Evolutionary conservation across 331 rosid genomes (phyloP), one percentile per base, ranked within the genome.

Genomic region (Rosa hybrid): DNA sequence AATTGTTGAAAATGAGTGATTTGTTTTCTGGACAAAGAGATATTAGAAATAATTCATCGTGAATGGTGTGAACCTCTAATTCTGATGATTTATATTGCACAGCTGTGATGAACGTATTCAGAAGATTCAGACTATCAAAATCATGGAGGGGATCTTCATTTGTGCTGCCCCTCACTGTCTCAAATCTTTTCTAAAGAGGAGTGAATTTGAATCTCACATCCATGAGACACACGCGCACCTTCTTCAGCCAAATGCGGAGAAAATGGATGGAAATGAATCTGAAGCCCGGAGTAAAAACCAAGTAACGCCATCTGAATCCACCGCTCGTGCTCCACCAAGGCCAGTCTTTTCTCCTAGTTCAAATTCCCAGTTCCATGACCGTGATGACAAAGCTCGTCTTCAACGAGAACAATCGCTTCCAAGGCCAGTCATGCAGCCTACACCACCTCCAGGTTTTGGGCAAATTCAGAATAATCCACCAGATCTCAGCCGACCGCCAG

Each of bases 101-200:
- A 96, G 99, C 69, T 93, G 99, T 75, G 98, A 96, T 23, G 99
- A 92, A 74, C 97, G 99, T 49, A 92, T 96, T 81, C 99, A 92
- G 89, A 96, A 93, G 92, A 96, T 96, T 83, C 98, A 91, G 83
- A 93, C 98, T 4, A 89, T 96, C 68, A 93, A 96, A 92, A 82
- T 96, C 90, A 93, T 96, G 98, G 99, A 96, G 89, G 99, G 99
- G 79, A 96, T 96, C 86, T 88, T 92, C 81, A 80, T 96, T 70
- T 96, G 99, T 74, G 99, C 97, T 49, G 99, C 98, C 65, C 98
- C 98, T 76, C 99, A 96, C 77, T 96, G 99, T 86, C 97, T 93
- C 67, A 96, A 90, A 82, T 89, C 99, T 76, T 96, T 96, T 86
- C 74, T 96, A 74, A 93, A 90, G 88, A 85, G 86, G 84, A 67